Evolutionary conservation across 768 basidiomycete species (phyloP).

Genomic region (Rhodotorula paludigena): DNA sequence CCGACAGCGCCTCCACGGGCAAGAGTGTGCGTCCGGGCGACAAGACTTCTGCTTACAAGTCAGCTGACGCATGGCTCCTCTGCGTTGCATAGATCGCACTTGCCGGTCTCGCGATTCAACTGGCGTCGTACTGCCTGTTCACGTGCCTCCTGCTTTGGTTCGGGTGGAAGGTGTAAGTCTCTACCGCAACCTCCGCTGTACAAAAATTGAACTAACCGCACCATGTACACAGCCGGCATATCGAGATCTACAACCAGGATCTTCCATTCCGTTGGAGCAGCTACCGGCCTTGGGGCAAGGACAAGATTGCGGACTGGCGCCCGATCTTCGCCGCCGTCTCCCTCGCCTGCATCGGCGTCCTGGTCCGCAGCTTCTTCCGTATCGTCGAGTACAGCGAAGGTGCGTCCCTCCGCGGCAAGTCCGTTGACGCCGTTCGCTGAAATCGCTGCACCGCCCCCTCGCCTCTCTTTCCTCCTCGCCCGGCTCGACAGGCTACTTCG

Average conservation of each 20-base stretch:
- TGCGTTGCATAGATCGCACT: conserved; percentile 17
- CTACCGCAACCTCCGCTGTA: background rate
- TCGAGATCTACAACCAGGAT: background rate
- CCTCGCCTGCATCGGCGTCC: background rate
- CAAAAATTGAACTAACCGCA: background rate
- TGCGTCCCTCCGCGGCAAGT: background rate
- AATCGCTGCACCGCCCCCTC: background rate
- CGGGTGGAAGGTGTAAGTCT: conserved; percentile 21
- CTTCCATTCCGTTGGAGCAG: background rate
- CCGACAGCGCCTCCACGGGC: background rate
- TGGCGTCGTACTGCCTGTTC: conserved; percentile 33
- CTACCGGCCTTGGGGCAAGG: background rate
- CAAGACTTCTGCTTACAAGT: background rate
- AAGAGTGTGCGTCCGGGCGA: background rate
- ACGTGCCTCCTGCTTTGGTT: conserved; percentile 27
- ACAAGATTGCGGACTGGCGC: conserved; percentile 20
- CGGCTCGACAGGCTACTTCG: conserved; percentile 1
- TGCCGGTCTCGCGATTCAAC: conserved; percentile 33
- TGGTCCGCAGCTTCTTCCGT: conserved; percentile 27
- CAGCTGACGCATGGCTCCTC: no score
- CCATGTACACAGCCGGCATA: conserved; percentile 7
- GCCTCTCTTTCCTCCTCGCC: background rate
- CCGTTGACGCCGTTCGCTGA: no score
- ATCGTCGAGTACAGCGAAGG: conserved; percentile 29
- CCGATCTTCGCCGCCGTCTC: conserved; percentile 12